phyloP scores from a whole-genome alignment of 2,329 filamentous ascomycete species.

The Talaromyces rugulosus region DNA sequence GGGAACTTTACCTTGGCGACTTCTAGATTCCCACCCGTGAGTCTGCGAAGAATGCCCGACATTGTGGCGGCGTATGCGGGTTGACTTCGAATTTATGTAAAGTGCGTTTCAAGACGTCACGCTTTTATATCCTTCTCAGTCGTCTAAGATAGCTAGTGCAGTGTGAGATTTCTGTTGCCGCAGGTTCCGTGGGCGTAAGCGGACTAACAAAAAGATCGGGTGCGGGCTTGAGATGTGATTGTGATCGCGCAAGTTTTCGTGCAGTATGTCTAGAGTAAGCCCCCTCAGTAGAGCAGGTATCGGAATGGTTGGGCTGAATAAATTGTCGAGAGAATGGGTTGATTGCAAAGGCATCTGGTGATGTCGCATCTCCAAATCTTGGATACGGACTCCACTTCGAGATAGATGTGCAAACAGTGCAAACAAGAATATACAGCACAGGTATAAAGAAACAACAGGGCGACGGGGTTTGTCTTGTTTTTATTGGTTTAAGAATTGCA shows the following conservation, averaged over 20 bases:
- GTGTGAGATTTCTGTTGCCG: neutral
- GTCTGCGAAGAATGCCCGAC: conserved; percentile 42
- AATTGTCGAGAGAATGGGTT: neutral
- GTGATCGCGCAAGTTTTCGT: neutral
- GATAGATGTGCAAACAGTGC: neutral
- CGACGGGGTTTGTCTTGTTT: neutral
- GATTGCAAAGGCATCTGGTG: neutral
- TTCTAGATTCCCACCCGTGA: conserved; percentile 87
- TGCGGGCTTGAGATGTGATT: neutral
- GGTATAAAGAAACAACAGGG: neutral
- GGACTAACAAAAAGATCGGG: neutral
- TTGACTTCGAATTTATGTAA: neutral
- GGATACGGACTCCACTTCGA: neutral
- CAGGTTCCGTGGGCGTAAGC: neutral
- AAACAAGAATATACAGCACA: neutral
- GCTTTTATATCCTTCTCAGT: neutral
- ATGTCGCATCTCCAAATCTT: neutral
- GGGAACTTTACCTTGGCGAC: conserved; percentile 73
- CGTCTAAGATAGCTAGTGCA: neutral
- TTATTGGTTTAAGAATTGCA: neutral
- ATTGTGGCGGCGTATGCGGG: conserved; percentile 20
- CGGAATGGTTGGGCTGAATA: neutral
- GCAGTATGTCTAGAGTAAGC: neutral
- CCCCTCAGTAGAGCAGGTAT: neutral
- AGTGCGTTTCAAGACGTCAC: neutral